phyloP scores from a whole-genome alignment of 106 monocot genomes.

The Narthecium ossifragum region DNA sequence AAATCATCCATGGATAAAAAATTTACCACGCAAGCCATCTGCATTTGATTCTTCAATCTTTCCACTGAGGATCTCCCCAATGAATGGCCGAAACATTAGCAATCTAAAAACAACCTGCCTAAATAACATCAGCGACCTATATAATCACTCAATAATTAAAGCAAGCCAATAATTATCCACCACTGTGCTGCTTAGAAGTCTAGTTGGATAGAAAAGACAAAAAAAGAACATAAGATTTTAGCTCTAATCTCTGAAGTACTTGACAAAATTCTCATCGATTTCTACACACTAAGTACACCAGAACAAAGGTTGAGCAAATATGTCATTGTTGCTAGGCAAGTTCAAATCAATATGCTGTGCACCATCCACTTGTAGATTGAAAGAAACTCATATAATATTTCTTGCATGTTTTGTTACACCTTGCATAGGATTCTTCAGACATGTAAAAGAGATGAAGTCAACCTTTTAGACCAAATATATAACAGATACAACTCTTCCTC shows the following conservation, averaged over 20 bases:
- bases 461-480: too few relatives aligned
- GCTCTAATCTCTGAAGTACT: background rate
- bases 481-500: too few relatives aligned
- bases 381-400: too few relatives aligned
- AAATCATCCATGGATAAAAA: background rate
- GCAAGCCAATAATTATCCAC: too few relatives aligned
- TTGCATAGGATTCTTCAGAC: too few relatives aligned
- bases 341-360: too few relatives aligned
- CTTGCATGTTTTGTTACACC: too few relatives aligned
- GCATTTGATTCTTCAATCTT: slow-evolving; percentile 61
- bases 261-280: background rate
- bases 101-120: slow-evolving; percentile 72
- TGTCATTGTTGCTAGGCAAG: too few relatives aligned
- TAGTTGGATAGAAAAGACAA: background rate
- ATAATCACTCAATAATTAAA: background rate
- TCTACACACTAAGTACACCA: background rate
- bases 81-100: slow-evolving; percentile 75
- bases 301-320: background rate
- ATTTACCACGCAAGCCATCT: slow-evolving; percentile 63
- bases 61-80: slow-evolving; percentile 67
- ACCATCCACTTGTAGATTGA: too few relatives aligned
- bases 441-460: too few relatives aligned
- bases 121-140: background rate
- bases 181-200: too few relatives aligned
- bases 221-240: background rate